Base-by-base conservation (phyloP, 2,329 filamentous ascomycete species). In the Neonectria sp. region DNA sequence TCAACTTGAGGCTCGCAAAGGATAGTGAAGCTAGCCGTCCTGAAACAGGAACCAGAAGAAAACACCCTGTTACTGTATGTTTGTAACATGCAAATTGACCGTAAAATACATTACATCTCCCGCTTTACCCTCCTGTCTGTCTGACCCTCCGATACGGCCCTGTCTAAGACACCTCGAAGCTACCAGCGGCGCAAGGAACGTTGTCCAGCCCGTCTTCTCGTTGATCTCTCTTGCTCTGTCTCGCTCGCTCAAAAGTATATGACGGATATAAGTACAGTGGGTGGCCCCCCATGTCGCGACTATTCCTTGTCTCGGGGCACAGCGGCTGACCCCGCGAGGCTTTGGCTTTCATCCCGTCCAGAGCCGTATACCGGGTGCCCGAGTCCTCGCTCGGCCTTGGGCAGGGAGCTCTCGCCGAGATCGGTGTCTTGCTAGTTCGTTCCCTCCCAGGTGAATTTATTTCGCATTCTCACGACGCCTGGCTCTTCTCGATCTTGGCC, bases 401-500 rank as follows among this genome's bases (percentile, higher is more conserved):
- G 25, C 29, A 35, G 21, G 6, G 29, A 33, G 6, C 17, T 45
- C 31, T 60, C 33, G 46, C 33, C 12, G 21, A 60, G 31, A 52
- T 52, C 5, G 9, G 7, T 8, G 5, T 17, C 3, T 25, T 24
- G 33, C n/a, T 21, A 29, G 33, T 33, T n/a, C 2, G 24, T 55
- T 15, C 21, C 49, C 55, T 13, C 46, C 48, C 31, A 27, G 21
- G 46, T 49, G 35, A 37, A 21, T 64, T 46, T 27, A 46, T 13
- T 45, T 21, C 2, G 3, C 17, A 27, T 31, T 63, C 53, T 66
- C 63, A 66, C 21, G 53, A 69, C 45, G 63, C 67, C 79, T 82
- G 84, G 62, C 79, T 79, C 78, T 80, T 82, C 49, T 78, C 79
- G 46, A 87, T 71, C 73, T 78, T 80, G 37, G 77, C 81, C 73